Conservation (phyloP, 2,329 filamentous ascomycete species). For the Furcasterigmium furcatum region DNA sequence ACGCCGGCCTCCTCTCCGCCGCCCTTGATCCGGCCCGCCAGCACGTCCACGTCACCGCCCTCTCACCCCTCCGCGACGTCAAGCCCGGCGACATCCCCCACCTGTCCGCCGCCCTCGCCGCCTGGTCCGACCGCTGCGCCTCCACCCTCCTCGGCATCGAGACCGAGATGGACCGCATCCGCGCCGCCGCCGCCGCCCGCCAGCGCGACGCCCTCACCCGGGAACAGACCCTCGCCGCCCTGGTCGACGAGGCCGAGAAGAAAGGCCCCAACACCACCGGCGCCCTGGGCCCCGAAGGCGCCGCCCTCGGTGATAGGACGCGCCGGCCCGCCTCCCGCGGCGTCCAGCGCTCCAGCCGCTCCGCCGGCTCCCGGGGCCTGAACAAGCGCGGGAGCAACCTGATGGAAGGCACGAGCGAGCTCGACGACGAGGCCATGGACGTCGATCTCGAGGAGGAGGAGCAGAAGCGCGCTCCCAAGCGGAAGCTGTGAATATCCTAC, state of each 20-base stretch:
- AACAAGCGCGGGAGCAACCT: conserved; percentile 20
- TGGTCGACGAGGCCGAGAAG: conserved; percentile 42
- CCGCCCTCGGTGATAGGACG: conserved; percentile 13
- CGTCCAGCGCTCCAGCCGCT: conserved; percentile 10
- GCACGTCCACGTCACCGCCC: conserved; percentile 72
- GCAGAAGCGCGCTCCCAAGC: conserved; percentile 48
- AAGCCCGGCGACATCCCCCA: conserved; percentile 66
- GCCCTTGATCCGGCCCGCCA: conserved; percentile 78
- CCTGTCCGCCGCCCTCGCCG: conserved; percentile 65
- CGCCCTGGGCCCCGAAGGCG: conserved; percentile 12
- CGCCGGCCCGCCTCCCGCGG: conserved; percentile 6
- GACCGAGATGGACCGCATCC: conserved; percentile 66
- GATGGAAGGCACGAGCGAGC: conserved; percentile 38
- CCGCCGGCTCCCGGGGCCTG: conserved; percentile 16
- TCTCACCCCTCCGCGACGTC: conserved; percentile 84
- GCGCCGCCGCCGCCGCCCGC: conserved; percentile 50
- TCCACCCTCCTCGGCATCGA: conserved; percentile 73
- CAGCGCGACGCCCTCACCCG: conserved; percentile 46
- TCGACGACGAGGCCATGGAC: conserved; percentile 51
- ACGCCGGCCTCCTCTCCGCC: conserved; percentile 76
- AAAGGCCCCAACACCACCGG: conserved; percentile 11
- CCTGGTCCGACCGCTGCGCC: conserved; percentile 78
- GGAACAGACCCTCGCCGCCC: conserved; percentile 42
- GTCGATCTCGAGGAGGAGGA: conserved; percentile 48
- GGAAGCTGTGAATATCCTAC: conserved; percentile 46